A percentile compares a stretch with the other conserved stretches of the same genome.
Conservation (phyloP, 2,329 filamentous ascomycete species). For the Penicillium sp. region DNA sequence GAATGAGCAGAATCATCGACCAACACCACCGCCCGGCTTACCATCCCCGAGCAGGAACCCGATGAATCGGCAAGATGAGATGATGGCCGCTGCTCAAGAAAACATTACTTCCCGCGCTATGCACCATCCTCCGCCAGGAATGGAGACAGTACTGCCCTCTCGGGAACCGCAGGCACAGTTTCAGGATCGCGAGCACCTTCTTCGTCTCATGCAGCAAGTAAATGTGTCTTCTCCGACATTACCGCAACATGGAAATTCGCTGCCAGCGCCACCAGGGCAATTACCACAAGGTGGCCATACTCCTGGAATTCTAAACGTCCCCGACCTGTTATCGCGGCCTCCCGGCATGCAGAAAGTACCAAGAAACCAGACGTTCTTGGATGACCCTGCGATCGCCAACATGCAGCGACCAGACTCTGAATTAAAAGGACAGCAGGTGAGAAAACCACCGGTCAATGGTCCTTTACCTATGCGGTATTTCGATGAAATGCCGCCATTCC, state of each 20-base stretch:
- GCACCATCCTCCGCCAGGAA: conserved; percentile 11
- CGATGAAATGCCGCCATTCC: conserved; percentile 31
- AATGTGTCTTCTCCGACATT: conserved; percentile 26
- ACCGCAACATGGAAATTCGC: conserved; percentile 22
- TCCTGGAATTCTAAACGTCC: conserved; percentile 33
- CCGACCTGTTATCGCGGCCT: conserved; percentile 31
- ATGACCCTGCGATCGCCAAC: conserved; percentile 42
- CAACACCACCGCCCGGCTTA: conserved; percentile 18
- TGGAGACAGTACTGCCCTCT: conserved; percentile 28
- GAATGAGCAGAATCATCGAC: conserved; percentile 26
- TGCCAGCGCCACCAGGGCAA: conserved; percentile 22
- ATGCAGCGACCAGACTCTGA: conserved; percentile 36
- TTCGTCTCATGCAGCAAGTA: conserved; percentile 72
- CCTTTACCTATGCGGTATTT: conserved; percentile 35
- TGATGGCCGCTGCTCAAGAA: conserved; percentile 25
- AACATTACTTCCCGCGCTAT: conserved; percentile 15
- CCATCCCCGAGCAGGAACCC: conserved; percentile 27
- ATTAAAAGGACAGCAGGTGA: conserved; percentile 30
- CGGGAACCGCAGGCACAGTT: conserved; percentile 45
- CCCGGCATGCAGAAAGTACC: conserved; percentile 31
- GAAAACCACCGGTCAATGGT: conserved; percentile 34
- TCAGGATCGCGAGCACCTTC: conserved; percentile 76
- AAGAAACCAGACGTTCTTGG: conserved; percentile 37
- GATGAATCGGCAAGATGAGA: conserved; percentile 27
- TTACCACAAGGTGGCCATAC: conserved; percentile 16